Evolutionary conservation across 1,284 basidiomycete species (phyloP), one percentile per base, ranked within the genome.

Genomic region (Ceratobasidium sp.): DNA sequence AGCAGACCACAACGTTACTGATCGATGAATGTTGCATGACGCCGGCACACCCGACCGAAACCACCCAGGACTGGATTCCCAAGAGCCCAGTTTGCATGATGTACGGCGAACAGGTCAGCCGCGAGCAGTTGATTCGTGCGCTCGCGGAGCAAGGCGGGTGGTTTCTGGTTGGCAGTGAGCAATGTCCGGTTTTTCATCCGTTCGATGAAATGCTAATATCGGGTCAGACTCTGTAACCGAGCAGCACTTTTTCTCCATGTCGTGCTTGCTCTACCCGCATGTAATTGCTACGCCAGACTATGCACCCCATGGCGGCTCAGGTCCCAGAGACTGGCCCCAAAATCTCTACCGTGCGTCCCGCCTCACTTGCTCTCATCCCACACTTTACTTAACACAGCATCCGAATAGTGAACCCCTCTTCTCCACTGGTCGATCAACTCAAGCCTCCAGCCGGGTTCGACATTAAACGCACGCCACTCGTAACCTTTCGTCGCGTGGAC

Each of bases 201-300:
- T n/a, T n/a, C n/a, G n/a, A n/a, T n/a, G n/a, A n/a, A 34, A 36
- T 55, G 36, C 32, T 41, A 45, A 52, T 57, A 1, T n/a, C 50
- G 21, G 55, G 43, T 10, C 67, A 88, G 88, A 90, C 76, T 89
- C 88, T 1, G 86, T 89, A 28, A 86, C 87, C 0, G 89, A 90
- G 76, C 87, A 87, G 73, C 88, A 90, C 78, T 90, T 90, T 81
- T 89, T 89, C 78, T 89, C 89, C 4, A 78, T 90, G 0, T 89
- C 88, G 0, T 90, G 89, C 76, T 74, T 85, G 48, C 82, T 90
- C 2, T 87, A 85, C 78, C 88, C 89, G 0, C 87, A 90, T 77
- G 88, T 90, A 45, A 82, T 83, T 53, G 88, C 88, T 0, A 88
- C 85, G 0, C 88, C 88, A 0, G 83, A 86, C 75, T 89, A 88